Base-by-base conservation (phyloP, 345 rosid species). In the Syzygium grande region DNA sequence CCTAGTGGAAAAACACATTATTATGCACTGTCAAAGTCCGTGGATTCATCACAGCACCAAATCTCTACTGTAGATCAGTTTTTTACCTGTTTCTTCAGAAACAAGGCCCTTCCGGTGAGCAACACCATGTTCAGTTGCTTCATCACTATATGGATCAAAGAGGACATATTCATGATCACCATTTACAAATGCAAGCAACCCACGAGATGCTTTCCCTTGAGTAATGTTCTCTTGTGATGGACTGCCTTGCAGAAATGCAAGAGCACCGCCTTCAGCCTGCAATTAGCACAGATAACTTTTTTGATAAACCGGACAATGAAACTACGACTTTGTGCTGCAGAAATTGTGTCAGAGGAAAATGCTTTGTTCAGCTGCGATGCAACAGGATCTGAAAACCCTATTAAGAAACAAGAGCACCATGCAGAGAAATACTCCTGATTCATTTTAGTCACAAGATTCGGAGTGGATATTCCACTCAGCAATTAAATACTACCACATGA, bases 81-180 rank as follows among this genome's bases (percentile, higher is more conserved):
- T 7, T 59, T 78, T 43, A 95, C 98, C 95, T 91, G 90, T 88
- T 88, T 87, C 96, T 89, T 93, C 97, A 9, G 89, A 89, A 87
- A 86, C 87, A 79, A 85, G 90, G 88, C 90, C 90, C 55, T 90
- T 88, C 23, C 34, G 86, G 51, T 54, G 91, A 83, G 77, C 61
- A 84, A 92, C 65, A n/a, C 93, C 88, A 83, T 86, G 92, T 91
- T 96, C 97, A 5, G 68, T 90, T 27, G 90, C 86, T 88, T 94
- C 94, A 86, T 93, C 94, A 22, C 92, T 92, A 68, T 90, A 88
- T 5, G 98, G 98, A 85, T 98, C 95, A 85, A 96, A 96, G 63
- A 98, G 91, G 56, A 94, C 94, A 90, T 95, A 98, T 89, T 98
- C 99, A 84, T 93, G 99, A 91, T 96, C 92, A 58, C 96, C 93